Evolutionary conservation across 75 land plant genomes (phyloP), one percentile per base, ranked within the genome.

Genomic region (Ceratopteris richardii): DNA sequence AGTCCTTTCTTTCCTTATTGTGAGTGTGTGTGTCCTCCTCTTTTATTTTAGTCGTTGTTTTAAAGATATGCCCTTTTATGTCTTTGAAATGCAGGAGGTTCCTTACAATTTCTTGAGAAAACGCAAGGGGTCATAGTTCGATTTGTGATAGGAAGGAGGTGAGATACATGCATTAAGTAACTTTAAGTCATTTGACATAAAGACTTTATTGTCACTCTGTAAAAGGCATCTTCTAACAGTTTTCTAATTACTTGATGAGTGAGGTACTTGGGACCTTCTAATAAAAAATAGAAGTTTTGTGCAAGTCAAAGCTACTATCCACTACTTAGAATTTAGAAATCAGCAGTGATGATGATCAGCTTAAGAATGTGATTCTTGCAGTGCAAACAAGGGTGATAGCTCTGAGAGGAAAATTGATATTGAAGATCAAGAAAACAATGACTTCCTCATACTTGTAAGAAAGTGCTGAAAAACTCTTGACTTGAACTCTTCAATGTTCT

Each of bases 61-160:
- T n/a, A n/a, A n/a, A n/a, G n/a, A 40, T 10, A 40, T 40, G 42
- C 14, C 9, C 14, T 40, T 40, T 40, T 40, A 40, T 40, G 42
- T 40, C 42, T 40, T 10, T 40, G 9, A 7, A 19, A 9, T 69
- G 64, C 51, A 87, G 93, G 82, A 78, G 78, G 76, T 63, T 80
- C 88, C 14, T 60, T 84, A 33, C 72, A 27, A 57, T 81, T 76
- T 52, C 82, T 88, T 27, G 89, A 84, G 70, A 18, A 20, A 7
- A 85, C 78, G 39, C 81, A 67, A 51, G 93, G 93, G 44, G 73
- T 88, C 16, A 56, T 85, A 53, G 67, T 88, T 24, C 93, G 89
- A 0, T 88, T 88, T 77, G 85, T 88, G 46, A 76, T 88, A 64
- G 93, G 93, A 64, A 76, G 93, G 66, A 88, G 93, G 93, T 88